Conservation (phyloP, 305 asterid species). For the Vinca major region DNA sequence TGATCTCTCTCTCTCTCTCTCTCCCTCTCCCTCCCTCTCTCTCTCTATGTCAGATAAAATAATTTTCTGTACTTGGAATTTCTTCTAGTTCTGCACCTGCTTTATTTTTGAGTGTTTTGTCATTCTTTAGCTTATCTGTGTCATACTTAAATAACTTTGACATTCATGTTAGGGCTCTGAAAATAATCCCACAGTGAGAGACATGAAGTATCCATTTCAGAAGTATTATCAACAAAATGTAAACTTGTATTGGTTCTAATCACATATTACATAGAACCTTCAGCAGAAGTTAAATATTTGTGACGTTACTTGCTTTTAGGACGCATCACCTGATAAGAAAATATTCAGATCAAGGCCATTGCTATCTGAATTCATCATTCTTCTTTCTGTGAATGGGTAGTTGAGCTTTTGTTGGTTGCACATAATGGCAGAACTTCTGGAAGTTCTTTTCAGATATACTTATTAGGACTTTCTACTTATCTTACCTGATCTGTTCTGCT, state of each 20-base stretch:
- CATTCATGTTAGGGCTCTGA: not conserved
- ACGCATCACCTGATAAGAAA: not conserved
- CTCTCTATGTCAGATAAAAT: not conserved
- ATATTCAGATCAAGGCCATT: not conserved
- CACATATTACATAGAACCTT: not conserved
- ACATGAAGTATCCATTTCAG: not conserved
- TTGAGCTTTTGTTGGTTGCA: not conserved
- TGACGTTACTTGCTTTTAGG: slow-evolving; percentile 1
- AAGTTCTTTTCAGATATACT: not conserved
- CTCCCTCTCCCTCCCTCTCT: too few species aligned
- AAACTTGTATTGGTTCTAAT: not conserved
- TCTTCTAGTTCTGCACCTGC: not conserved
- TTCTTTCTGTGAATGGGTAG: not conserved
- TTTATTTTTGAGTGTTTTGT: too few species aligned
- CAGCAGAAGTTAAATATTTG: not conserved
- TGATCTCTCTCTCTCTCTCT: not conserved
- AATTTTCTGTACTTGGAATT: not conserved
- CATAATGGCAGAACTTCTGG: not conserved
- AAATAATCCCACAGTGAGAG: not conserved
- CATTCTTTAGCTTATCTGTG: not conserved
- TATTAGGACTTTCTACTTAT: not conserved
- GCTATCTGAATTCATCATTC: not conserved
- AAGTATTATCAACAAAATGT: not conserved
- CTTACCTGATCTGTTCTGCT: not conserved
- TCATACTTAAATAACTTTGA: not conserved